These are phyloP conservation scores for Teratosphaeria nubilosa DNA, from an alignment of 2,329 filamentous ascomycete genomes.

Conservation along the genomic window DNA sequence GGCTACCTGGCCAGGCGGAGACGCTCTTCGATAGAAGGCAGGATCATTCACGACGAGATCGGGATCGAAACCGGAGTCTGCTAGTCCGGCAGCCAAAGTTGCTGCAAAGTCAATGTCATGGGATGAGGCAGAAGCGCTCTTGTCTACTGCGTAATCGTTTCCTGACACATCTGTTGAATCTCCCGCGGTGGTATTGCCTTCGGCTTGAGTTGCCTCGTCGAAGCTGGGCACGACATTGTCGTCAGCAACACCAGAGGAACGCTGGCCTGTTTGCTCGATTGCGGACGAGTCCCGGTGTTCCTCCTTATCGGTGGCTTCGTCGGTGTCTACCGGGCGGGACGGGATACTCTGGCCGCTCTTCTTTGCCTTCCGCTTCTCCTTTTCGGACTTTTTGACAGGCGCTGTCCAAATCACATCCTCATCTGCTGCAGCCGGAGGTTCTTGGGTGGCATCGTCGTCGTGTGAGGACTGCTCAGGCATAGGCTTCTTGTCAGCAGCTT, in stretches of 20 bases:
- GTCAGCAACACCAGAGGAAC: neutral
- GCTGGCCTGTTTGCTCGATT: neutral
- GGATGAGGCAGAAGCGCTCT: neutral
- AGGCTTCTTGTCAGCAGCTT: neutral
- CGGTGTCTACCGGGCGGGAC: neutral
- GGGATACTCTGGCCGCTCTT: neutral
- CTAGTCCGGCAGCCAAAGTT: slow-evolving; percentile 36
- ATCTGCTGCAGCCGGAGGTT: neutral
- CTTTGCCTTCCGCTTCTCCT: slow-evolving; percentile 1
- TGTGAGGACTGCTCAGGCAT: neutral
- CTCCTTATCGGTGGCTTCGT: neutral
- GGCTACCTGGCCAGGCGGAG: slow-evolving; percentile 20
- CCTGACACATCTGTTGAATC: neutral
- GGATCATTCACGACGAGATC: slow-evolving; percentile 36
- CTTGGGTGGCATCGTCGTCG: neutral
- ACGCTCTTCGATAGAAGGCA: slow-evolving; percentile 25
- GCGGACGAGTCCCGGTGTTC: neutral
- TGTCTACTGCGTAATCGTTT: neutral
- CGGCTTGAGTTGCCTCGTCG: neutral
- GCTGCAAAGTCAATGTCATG: slow-evolving; percentile 39
- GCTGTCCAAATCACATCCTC: neutral
- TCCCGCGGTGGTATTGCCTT: neutral
- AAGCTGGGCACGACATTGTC: neutral
- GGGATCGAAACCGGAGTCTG: slow-evolving; percentile 38
- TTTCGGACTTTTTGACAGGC: neutral